Evolutionary conservation across 1,284 basidiomycete genomes (phyloP), one percentile per base, ranked within the genome.

Genomic region (Ustanciosporium gigantosporum): DNA sequence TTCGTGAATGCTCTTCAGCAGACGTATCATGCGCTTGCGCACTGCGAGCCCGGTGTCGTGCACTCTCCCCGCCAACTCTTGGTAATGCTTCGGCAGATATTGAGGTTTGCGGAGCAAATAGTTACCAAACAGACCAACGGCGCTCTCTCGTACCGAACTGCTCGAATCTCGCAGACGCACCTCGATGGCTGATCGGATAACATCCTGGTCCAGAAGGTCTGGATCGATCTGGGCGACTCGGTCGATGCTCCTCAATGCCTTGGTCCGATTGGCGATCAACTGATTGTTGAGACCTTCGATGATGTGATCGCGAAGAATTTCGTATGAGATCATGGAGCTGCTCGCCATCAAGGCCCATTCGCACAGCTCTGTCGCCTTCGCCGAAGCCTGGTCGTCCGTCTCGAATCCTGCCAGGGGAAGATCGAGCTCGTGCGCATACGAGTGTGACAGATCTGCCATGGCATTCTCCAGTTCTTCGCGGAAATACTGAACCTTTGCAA

Each of bases 91-190:
- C 3, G 84, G 83, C 0, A 90, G 89, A 21, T 95, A 85, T 48
- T 87, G 85, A 0, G 90, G 89, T 3, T 88, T 87, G 49, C 90
- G 87, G 21, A 93, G 85, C 79, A 97, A 87, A 73, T 96, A 95
- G 79, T 91, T 94, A 22, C 94, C 92, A 50, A 98, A 89, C 38
- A 98, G 81, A 58, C 95, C 92, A 7, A 98, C 89, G 5, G 94
- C 91, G 5, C 91, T 90, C 78, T 99, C 95, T 25, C 94, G 87
- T 16, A 98, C 95, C 21, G 88, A 88, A 1, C 93, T 87, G 0
- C 93, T 96, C 47, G 84, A 87, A 71, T 99, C 94, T 3, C 88
- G 81, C 16, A 98, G 83, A 71, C 94, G 89, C 19, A 85, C 86
- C 78, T 95, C 91, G 59, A 99, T 91, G 0, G 89, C 68, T 4